Conservation (phyloP, 106 monocot species). For the Agapanthus africanus region DNA sequence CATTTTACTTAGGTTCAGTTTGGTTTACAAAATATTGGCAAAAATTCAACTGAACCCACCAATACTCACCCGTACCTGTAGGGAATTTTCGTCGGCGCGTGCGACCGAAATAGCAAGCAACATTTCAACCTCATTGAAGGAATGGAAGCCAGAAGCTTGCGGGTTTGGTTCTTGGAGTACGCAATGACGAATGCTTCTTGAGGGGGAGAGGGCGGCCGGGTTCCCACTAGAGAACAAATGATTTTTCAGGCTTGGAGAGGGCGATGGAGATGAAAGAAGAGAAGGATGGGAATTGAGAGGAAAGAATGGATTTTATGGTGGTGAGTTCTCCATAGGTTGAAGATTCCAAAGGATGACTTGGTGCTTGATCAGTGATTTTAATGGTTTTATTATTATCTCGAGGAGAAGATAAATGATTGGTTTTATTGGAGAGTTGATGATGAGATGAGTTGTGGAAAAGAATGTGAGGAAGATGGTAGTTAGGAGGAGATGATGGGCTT, state of each 20-base stretch:
- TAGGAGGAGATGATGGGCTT: too few relatives aligned
- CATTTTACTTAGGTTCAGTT: too few relatives aligned
- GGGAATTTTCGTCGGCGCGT: conserved; percentile 34
- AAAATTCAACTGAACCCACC: too few relatives aligned
- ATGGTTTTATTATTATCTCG: too few relatives aligned
- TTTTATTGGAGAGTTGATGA: too few relatives aligned
- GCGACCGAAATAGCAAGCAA: conserved; percentile 22
- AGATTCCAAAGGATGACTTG: conserved; percentile 62
- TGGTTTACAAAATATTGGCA: too few relatives aligned
- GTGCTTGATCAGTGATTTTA: too few relatives aligned
- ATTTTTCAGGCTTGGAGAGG: conserved; percentile 55
- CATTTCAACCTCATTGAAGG: conserved; percentile 57
- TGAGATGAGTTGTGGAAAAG: too few relatives aligned
- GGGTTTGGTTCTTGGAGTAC: conserved; percentile 19
- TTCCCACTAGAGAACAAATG: conserved; percentile 30
- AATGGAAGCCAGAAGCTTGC: conserved; percentile 37
- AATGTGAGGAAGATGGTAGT: too few relatives aligned
- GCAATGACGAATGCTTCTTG: conserved; percentile 37
- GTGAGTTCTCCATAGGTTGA: conserved; percentile 50
- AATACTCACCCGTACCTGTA: conserved; percentile 30
- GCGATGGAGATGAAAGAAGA: conserved; percentile 58
- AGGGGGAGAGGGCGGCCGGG: conserved; percentile 34
- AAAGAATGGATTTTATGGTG: conserved; percentile 38
- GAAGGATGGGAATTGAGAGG: conserved; percentile 41
- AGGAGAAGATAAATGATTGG: too few relatives aligned